These are phyloP conservation scores for Chimonanthus praecox DNA, from an alignment of 164 flowering plant genomes.

Conservation along the genomic window DNA sequence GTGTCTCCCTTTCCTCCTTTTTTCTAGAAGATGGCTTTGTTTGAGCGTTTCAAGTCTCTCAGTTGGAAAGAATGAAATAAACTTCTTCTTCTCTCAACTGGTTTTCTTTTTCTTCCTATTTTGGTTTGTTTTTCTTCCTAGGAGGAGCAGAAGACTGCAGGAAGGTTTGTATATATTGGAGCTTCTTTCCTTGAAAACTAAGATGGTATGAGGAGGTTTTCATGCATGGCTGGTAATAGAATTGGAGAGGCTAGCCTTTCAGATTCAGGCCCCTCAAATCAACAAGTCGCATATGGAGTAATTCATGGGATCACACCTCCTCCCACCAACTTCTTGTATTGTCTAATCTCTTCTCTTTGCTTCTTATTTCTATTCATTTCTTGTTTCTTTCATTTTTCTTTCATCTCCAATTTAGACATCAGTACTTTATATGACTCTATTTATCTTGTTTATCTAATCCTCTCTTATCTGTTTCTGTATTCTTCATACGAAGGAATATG, in stretches of 20 bases:
- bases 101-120: constrained; percentile 6
- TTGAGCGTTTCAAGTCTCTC: not conserved
- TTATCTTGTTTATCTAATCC: not conserved
- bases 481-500: not conserved
- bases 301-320: constrained; percentile 48
- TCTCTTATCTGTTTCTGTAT: not conserved
- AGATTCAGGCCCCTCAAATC: constrained; percentile 56
- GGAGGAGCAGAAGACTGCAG: not conserved
- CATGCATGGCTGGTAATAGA: constrained; percentile 91
- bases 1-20: not conserved
- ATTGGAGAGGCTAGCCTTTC: constrained; percentile 62
- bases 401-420: not conserved
- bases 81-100: not conserved
- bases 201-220: constrained; percentile 31
- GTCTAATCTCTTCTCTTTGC: not conserved
- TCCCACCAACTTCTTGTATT: constrained; percentile 54
- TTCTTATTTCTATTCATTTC: constrained; percentile 1
- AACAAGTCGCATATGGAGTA: constrained; percentile 47
- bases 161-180: not conserved
- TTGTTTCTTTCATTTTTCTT: not conserved
- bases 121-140: not conserved
- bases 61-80: not conserved
- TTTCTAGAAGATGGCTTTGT: constrained; percentile 5
- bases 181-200: not conserved
- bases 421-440: not conserved